phyloP scores from a whole-genome alignment of 345 rosid genomes.

The Pugionium cornutum region DNA sequence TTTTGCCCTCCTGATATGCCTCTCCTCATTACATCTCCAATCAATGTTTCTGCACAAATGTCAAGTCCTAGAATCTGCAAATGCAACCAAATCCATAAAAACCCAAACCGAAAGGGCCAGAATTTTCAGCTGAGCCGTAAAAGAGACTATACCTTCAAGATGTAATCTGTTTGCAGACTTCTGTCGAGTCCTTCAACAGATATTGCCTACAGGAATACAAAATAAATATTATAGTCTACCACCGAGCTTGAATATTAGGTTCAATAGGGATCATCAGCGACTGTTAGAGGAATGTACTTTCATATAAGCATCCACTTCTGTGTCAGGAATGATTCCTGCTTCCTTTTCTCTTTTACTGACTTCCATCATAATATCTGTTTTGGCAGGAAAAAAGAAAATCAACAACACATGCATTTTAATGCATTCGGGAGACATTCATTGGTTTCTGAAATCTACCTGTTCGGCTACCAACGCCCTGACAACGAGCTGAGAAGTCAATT shows the following conservation, averaged over 20 bases:
- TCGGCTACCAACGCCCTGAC: conserved; percentile 61
- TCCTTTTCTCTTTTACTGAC: conserved; percentile 74
- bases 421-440: not conserved
- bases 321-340: conserved; percentile 86
- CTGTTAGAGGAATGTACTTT: conserved; percentile 47
- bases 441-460: conserved; percentile 39
- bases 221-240: conserved; percentile 2
- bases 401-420: not conserved
- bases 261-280: not conserved
- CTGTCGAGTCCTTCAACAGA: conserved; percentile 64
- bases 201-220: conserved; percentile 54
- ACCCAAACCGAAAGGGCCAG: not conserved
- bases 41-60: conserved; percentile 65
- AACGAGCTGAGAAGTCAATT: conserved; percentile 56
- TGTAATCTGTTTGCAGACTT: conserved; percentile 73
- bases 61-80: conserved; percentile 72
- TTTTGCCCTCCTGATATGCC: conserved; percentile 87
- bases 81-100: conserved; percentile 13
- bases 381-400: not conserved
- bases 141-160: conserved; percentile 58
- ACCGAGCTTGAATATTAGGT: not conserved
- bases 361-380: conserved; percentile 69
- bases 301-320: conserved; percentile 82
- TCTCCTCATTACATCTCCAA: conserved; percentile 72
- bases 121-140: conserved; percentile 1